Evolutionary conservation across 2,329 filamentous ascomycete species (phyloP).

Genomic region (Aaosphaeria pasadenensis): DNA sequence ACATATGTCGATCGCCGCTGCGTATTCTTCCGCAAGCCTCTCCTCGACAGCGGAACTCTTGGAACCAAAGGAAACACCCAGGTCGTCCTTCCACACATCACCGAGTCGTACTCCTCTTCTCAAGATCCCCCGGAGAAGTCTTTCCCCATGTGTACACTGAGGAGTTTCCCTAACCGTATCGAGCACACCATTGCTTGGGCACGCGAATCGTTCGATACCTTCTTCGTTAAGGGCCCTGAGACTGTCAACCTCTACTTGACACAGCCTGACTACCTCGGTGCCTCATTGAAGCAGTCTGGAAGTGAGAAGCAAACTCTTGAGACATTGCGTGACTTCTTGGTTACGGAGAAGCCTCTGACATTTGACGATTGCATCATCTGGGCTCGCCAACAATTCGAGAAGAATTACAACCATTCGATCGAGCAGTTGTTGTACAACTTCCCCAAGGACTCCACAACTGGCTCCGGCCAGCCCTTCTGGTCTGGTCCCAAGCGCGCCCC

Average conservation of each 20-base stretch:
- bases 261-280: conserved; percentile 85
- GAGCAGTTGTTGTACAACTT: conserved; percentile 96
- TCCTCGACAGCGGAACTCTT: conserved; percentile 95
- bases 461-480: conserved; percentile 90
- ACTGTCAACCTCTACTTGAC: conserved; percentile 92
- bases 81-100: conserved; percentile 84
- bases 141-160: conserved; percentile 97
- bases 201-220: conserved; percentile 90
- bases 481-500: conserved; percentile 97
- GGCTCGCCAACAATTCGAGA: conserved; percentile 91
- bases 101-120: conserved; percentile 95
- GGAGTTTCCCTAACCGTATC: conserved; percentile 97
- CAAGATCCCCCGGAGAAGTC: conserved; percentile 98
- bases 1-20: conserved; percentile 95
- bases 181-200: conserved; percentile 99
- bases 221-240: conserved; percentile 90
- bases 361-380: conserved; percentile 97
- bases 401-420: conserved; percentile 95
- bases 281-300: conserved; percentile 84
- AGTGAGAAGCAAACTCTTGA: conserved; percentile 94
- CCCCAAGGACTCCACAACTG: conserved; percentile 88
- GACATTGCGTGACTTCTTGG: conserved; percentile 83
- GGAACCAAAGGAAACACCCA: conserved; percentile 99
- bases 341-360: conserved; percentile 83
- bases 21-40: conserved; percentile 96